Evolutionary conservation across 2,329 filamentous ascomycete genomes (phyloP), one percentile per base, ranked within the genome.

Genomic region (Coniochaeta hoffmannii): DNA sequence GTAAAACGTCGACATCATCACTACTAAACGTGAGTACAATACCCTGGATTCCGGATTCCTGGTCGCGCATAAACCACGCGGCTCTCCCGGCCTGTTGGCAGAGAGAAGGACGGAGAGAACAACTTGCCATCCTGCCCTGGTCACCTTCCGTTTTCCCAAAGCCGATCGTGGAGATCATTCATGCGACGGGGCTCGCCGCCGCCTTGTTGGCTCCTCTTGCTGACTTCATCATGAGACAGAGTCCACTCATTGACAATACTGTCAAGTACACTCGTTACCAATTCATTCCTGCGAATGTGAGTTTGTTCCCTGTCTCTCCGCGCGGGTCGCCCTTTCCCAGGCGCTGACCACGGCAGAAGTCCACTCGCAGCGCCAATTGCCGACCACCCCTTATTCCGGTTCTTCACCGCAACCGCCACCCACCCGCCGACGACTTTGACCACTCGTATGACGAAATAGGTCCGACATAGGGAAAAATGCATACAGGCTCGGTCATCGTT

Each of bases 251-350:
- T 80, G 75, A 77, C 57, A 63, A 68, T 64, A 68, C 69, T 73
- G 78, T 82, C 80, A 81, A 79, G 74, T 81, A 80, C 80, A 80
- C 73, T 83, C 80, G 73, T 79, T 82, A 63, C 63, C 63, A 70
- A 46, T 46, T 67, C 64, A 62, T 64, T 68, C 71, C 76, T 80
- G 76, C 79, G 77, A 76, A 19, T 61, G 73, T 75, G 63, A 71
- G 72, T 74, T 31, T 17, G 17, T 26, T 15, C 26, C n/a, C 15
- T 51, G 2, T n/a, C 44, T 19, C 44, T n/a, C n/a, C n/a, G n/a
- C n/a, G n/a, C n/a, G n/a, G 44, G 28, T 30, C 28, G 44, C 49
- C 31, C 32, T 19, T 22, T 41, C 15, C 7, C 49, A 9, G 28
- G 49, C 49, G 28, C 26, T 31, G 26, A 51, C 26, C 49, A 22